These are phyloP conservation scores for Ogataea paraovalis DNA, from an alignment of 805 yeast genomes.

Conservation along the genomic window DNA sequence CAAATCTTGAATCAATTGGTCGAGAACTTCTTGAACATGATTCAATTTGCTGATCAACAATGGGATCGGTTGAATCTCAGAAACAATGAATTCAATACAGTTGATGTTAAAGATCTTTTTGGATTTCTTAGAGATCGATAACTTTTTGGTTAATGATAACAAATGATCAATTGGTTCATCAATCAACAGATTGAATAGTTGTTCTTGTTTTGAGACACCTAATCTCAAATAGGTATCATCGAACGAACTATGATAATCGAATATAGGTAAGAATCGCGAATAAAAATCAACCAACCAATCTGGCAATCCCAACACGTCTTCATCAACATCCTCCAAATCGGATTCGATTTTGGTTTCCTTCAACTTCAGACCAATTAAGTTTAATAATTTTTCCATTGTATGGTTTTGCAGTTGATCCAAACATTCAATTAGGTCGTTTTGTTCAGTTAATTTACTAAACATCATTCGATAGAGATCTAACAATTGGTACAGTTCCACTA, in stretches of 20 bases:
- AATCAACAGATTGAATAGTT: constrained; percentile 40
- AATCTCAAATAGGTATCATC: constrained; percentile 41
- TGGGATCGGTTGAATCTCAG: constrained; percentile 47
- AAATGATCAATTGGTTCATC: constrained; percentile 44
- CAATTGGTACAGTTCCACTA: constrained; percentile 58
- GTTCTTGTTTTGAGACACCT: constrained; percentile 30
- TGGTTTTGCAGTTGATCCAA: constrained; percentile 32
- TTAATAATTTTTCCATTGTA: constrained; percentile 37
- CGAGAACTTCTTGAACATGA: constrained; percentile 34
- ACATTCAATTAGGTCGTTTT: constrained; percentile 20
- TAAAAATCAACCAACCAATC: constrained; percentile 76
- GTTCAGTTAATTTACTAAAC: constrained; percentile 46
- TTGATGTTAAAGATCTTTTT: constrained; percentile 48
- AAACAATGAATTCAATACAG: constrained; percentile 53
- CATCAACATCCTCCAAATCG: constrained; percentile 34
- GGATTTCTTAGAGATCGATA: constrained; percentile 26
- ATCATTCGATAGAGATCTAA: constrained; percentile 67
- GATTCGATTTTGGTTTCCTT: constrained; percentile 28
- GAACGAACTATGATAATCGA: constrained; percentile 37
- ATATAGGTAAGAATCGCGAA: constrained; percentile 53
- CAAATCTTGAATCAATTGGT: constrained; percentile 35
- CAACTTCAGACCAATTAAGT: constrained; percentile 36
- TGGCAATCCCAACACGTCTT: constrained; percentile 67
- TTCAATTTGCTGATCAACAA: constrained; percentile 37
- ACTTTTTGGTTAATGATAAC: constrained; percentile 17